Evolutionary conservation across 768 basidiomycete genomes (phyloP).

Genomic region (Tulasnella sp.): DNA sequence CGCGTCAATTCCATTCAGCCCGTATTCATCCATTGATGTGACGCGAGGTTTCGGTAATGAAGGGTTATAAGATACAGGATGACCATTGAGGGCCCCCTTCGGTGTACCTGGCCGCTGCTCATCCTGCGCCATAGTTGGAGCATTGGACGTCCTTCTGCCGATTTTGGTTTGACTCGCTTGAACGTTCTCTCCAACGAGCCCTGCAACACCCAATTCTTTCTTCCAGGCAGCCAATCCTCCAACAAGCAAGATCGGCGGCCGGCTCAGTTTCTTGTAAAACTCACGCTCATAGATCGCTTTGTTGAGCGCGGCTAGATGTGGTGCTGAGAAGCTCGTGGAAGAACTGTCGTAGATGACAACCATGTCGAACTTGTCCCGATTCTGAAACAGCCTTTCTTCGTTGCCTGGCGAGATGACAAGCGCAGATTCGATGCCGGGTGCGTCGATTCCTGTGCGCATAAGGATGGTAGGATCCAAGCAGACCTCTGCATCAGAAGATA

Average conservation of each 20-base stretch:
- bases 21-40: too few relatives aligned
- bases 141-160: too few relatives aligned
- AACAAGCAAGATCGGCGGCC: conserved; percentile 69
- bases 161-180: not conserved
- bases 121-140: too few relatives aligned
- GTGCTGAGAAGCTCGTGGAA: conserved; percentile 41
- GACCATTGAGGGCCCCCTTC: too few relatives aligned
- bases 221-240: conserved; percentile 84
- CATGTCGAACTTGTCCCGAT: conserved; percentile 80
- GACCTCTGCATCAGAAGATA: conserved; percentile 53
- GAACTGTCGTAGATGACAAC: conserved; percentile 65
- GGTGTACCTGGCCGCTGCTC: too few relatives aligned
- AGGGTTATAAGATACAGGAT: too few relatives aligned
- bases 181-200: conserved; percentile 19
- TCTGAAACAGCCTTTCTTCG: conserved; percentile 65
- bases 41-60: too few relatives aligned
- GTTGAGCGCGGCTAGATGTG: conserved; percentile 48
- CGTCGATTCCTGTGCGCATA: conserved; percentile 51
- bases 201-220: conserved; percentile 35
- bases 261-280: conserved; percentile 54
- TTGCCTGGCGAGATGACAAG: conserved; percentile 56
- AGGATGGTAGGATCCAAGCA: conserved; percentile 80
- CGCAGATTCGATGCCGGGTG: conserved; percentile 57
- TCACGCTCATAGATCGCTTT: conserved; percentile 62
- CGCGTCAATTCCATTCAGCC: not conserved